These are phyloP conservation scores for Nidula microcarpa DNA, from an alignment of 768 basidiomycete species.

Conservation along the genomic window DNA sequence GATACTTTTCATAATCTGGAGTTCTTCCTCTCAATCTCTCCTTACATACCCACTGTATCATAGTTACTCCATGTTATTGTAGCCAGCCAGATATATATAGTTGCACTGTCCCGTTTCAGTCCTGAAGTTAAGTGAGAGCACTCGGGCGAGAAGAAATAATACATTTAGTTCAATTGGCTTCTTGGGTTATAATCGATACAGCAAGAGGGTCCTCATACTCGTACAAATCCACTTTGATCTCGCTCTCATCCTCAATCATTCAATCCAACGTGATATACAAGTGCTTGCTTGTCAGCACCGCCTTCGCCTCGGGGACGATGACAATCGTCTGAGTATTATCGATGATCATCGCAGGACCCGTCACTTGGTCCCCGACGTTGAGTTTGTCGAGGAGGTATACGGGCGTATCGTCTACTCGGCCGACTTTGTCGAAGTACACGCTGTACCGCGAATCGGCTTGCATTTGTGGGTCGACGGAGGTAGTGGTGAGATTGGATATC, in stretches of 20 bases:
- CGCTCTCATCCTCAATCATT: neutral
- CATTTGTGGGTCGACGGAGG: constrained; percentile 22
- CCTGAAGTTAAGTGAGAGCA: neutral
- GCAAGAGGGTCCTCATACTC: no score
- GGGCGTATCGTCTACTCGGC: constrained; percentile 75
- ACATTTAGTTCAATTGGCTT: no score
- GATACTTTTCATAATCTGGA: neutral
- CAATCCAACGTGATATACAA: constrained; percentile 50
- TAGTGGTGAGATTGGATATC: constrained; percentile 48
- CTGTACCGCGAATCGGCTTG: constrained; percentile 54
- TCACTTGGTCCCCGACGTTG: constrained; percentile 64
- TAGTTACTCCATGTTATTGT: neutral
- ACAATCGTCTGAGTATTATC: constrained; percentile 96
- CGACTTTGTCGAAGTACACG: constrained; percentile 81
- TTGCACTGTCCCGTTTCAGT: neutral
- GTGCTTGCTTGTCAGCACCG: constrained; percentile 66
- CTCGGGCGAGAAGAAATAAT: neutral
- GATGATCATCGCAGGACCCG: constrained; percentile 92
- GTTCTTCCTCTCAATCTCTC: neutral
- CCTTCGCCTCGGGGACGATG: constrained; percentile 69
- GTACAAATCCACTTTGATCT: no score
- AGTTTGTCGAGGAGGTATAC: constrained; percentile 71
- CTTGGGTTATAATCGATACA: no score
- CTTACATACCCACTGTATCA: neutral
- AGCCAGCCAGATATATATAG: neutral